phyloP scores from a whole-genome alignment of 2,329 filamentous ascomycete species.

The Aureobasidium melanogenum region DNA sequence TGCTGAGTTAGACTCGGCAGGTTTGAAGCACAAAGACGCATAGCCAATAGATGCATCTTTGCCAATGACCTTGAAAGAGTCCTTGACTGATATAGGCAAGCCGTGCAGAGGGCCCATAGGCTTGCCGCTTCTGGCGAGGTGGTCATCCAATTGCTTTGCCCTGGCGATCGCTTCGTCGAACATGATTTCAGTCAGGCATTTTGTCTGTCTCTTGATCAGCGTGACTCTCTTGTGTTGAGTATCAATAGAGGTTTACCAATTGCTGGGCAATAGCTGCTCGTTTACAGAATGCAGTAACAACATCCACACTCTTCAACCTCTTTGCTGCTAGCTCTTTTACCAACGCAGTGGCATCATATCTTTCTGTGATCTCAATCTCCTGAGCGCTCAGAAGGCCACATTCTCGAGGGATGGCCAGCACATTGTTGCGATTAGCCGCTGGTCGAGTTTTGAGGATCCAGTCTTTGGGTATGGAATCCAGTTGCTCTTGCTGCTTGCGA shows the following conservation, averaged over 20 bases:
- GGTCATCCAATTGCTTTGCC: conserved; percentile 34
- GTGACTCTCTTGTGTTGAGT: not conserved
- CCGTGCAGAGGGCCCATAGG: conserved; percentile 40
- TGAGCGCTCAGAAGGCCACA: conserved; percentile 30
- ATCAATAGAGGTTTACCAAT: conserved; percentile 16
- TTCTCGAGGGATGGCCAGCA: conserved; percentile 42
- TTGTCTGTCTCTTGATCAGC: conserved; percentile 21
- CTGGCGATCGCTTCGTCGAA: conserved; percentile 29
- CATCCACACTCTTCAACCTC: conserved; percentile 29
- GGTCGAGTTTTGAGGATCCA: conserved; percentile 32
- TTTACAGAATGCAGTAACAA: conserved; percentile 37
- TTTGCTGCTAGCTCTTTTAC: conserved; percentile 12
- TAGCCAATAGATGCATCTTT: conserved; percentile 33
- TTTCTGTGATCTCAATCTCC: conserved; percentile 5
- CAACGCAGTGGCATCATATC: not conserved
- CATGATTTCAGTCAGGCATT: conserved; percentile 38
- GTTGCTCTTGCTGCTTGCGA: conserved; percentile 35
- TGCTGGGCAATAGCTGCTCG: conserved; percentile 40
- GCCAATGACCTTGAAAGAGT: conserved; percentile 30
- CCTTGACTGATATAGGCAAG: conserved; percentile 44
- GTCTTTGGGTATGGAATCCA: conserved; percentile 32
- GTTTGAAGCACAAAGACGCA: conserved; percentile 35
- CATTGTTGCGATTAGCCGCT: conserved; percentile 24
- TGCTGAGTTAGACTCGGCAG: conserved; percentile 28
- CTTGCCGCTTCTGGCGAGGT: conserved; percentile 27